Percentiles rank a stretch among this genome's conserved stretches.
These are phyloP conservation scores for Purpureocillium takamizusanense DNA, from an alignment of 2,329 filamentous ascomycete species.

Conservation along the genomic window DNA sequence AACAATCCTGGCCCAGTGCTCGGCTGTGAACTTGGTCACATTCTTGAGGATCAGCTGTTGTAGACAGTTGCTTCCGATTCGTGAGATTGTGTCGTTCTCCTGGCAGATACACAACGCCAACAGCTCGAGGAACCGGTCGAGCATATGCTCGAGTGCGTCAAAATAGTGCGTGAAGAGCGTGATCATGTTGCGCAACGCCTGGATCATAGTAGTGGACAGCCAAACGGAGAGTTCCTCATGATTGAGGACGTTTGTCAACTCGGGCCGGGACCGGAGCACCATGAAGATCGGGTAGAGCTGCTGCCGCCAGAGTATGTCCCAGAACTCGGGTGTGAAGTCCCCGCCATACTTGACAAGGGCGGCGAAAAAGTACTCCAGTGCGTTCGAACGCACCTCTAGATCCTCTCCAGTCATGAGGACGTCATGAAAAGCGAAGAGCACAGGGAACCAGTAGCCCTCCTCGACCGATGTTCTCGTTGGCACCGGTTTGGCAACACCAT, in stretches of 20 bases:
- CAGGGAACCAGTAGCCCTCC: constrained; percentile 97
- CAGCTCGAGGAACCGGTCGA: constrained; percentile 92
- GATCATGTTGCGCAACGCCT: constrained; percentile 96
- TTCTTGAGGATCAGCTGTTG: constrained; percentile 96
- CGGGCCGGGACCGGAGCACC: constrained; percentile 89
- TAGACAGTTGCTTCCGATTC: constrained; percentile 95
- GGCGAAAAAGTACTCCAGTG: constrained; percentile 94
- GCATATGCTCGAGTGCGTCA: constrained; percentile 90
- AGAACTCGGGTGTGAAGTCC: constrained; percentile 88
- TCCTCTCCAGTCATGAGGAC: constrained; percentile 99
- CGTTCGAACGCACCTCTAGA: constrained; percentile 83
- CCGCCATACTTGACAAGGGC: constrained; percentile 83
- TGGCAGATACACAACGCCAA: constrained; percentile 95
- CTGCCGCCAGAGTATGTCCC: constrained; percentile 97
- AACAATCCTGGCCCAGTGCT: constrained; percentile 92
- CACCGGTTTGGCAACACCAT: constrained; percentile 36
- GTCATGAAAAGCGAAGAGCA: constrained; percentile 96
- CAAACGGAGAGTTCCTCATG: constrained; percentile 97
- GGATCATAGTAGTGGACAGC: constrained; percentile 99
- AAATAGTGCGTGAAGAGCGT: constrained; percentile 99
- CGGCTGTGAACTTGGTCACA: constrained; percentile 77
- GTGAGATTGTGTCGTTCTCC: constrained; percentile 95
- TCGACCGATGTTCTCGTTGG: constrained; percentile 79
- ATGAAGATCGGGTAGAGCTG: constrained; percentile 97
- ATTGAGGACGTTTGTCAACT: constrained; percentile 91